Evolutionary conservation across 2,329 filamentous ascomycete species (phyloP).

Genomic region (Huntiella bhutanensis): DNA sequence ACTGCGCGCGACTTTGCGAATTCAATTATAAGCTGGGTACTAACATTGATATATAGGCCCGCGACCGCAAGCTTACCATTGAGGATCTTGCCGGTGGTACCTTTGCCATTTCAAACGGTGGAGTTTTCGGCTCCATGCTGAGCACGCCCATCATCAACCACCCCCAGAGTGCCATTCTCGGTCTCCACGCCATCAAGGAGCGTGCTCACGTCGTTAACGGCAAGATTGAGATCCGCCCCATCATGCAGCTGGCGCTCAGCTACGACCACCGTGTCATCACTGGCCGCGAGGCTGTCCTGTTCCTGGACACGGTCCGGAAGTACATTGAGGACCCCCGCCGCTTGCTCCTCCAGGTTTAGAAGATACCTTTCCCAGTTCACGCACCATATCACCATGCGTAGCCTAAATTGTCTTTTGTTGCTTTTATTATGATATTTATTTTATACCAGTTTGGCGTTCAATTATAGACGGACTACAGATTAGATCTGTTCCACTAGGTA

Average conservation of each 20-base stretch:
- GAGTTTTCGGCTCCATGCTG: slow-evolving; percentile 93
- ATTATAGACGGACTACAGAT: slow-evolving; percentile 2
- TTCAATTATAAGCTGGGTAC: slow-evolving; percentile 6
- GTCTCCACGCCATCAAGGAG: slow-evolving; percentile 93
- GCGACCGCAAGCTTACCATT: slow-evolving; percentile 90
- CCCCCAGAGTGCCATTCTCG: slow-evolving; percentile 78
- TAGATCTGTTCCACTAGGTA: too few relatives aligned
- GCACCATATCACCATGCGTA: too few relatives aligned
- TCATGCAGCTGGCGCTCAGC: slow-evolving; percentile 98
- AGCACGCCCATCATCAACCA: slow-evolving; percentile 97
- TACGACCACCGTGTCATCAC: slow-evolving; percentile 95
- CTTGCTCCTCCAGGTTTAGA: slow-evolving; percentile 46
- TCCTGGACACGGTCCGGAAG: slow-evolving; percentile 93
- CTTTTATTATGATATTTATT: background rate
- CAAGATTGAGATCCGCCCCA: slow-evolving; percentile 89
- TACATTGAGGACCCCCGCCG: slow-evolving; percentile 88
- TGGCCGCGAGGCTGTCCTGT: slow-evolving; percentile 86
- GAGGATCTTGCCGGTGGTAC: slow-evolving; percentile 98
- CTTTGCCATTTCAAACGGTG: slow-evolving; percentile 94
- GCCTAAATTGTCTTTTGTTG: background rate
- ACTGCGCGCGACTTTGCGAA: too few relatives aligned
- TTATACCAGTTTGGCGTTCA: slow-evolving; percentile 3
- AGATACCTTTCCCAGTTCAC: background rate
- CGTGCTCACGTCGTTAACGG: slow-evolving; percentile 77
- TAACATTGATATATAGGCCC: slow-evolving; percentile 38